Base-by-base conservation (phyloP, 192 early-diverging fungal genomes). In the Lobosporangium transversale region DNA sequence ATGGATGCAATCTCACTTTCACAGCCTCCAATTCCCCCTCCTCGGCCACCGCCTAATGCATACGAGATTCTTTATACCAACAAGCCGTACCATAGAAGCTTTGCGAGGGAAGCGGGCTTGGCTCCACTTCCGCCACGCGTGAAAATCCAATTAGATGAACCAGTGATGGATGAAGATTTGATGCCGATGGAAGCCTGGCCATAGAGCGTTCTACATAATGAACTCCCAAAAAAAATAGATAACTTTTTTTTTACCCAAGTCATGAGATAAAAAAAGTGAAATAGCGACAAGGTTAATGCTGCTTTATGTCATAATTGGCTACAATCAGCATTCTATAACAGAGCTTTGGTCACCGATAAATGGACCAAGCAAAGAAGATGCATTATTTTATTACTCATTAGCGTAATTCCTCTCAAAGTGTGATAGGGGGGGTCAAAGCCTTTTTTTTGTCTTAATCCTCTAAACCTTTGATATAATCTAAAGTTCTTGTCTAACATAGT, bases 11-110 rank as follows among this genome's bases (percentile, higher is more conserved):
- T 44, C 11, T 57, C 53, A 0, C 20, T 57, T 0, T 63, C 69
- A 3, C 52, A 42, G 35, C 69, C 69, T 4, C 69, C 69, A 8
- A 40, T 58, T 3, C 69, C 69, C 10, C 69, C 69, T 5, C 69
- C 69, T 6, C 44, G 59, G 36, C 69, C 69, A n/a, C 44, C 59
- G 0, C 59, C 69, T 27, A 59, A 63, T 45, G 69, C 61, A 10
- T 71, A 63, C 24, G 69, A 71, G 29, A 71, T 71, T 58, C 61
- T 71, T 32, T 71, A 71, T 63, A 71, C 61, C 69, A 71, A 71
- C 69, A 71, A 71, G 18, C 69, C 69, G 3, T 71, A 71, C 51
- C 69, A 71, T 48, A 62, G 58, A 61, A 71, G 63, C 47, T 71
- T 71, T 33, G 69, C 69, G 17, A 71, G 63, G 61, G 60, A 71